Evolutionary conservation across 2,329 filamentous ascomycete species (phyloP), one percentile per base, ranked within the genome.

Genomic region (Ceratocystis papillata): DNA sequence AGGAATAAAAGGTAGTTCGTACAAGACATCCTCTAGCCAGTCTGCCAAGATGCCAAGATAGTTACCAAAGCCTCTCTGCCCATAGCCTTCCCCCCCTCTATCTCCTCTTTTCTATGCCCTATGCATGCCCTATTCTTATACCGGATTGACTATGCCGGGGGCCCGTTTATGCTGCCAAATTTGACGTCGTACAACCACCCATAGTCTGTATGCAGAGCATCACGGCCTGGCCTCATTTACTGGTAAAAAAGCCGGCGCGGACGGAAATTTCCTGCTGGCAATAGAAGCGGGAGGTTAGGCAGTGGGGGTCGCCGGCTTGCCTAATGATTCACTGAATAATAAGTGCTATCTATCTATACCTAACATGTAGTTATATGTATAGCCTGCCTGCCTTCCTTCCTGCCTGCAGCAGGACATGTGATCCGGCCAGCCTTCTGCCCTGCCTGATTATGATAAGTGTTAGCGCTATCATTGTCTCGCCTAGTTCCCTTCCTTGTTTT

Each of bases 191-290:
- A 57, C 53, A 57, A 57, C 53, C 53, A 28, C 5, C 22, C 8
- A 57, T 30, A 57, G 25, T 30, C 53, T 57, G 30, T 41, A 30
- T 57, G 53, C 53, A 57, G 10, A 10, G n/a, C 53, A 30, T 28
- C 15, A 33, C 53, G 53, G 10, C 53, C 53, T 28, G 53, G 25
- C 53, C 53, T 57, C 53, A 33, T 57, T 57, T 57, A n/a, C 53
- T 15, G 10, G 3, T 1, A 4, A 41, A 17, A 7, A 17, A 7
- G 53, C 28, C 53, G 53, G 17, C 30, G 15, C 25, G 8, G 10
- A 28, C 53, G 53, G 53, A 57, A 37, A 37, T 8, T 37, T 37
- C 33, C 10, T 37, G 33, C 33, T 37, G 33, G 8, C 37, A 41
- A 15, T 41, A 15, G 37, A 41, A 41, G 37, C 37, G 37, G 37